Evolutionary conservation across 2,329 filamentous ascomycete genomes (phyloP).

Genomic region (Ceratocystis papillata): DNA sequence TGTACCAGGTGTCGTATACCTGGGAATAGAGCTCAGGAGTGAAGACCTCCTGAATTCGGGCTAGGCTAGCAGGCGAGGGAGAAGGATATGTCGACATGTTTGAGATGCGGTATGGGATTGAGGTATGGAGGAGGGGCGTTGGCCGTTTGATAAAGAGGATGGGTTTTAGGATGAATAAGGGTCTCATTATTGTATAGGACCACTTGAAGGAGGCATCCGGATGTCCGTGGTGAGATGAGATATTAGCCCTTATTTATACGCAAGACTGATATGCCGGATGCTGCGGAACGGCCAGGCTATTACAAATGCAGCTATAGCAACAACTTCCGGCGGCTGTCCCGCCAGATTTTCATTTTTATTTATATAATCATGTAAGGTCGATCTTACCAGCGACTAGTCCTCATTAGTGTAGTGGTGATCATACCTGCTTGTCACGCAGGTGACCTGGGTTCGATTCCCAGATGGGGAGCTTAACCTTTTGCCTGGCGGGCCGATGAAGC

Average conservation of each 20-base stretch:
- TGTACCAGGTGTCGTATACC: constrained; percentile 22
- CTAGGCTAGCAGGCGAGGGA: neutral
- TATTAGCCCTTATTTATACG: too few relatives aligned
- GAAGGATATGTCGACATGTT: constrained; percentile 5
- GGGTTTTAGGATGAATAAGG: neutral
- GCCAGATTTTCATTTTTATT: neutral
- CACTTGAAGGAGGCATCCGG: too few relatives aligned
- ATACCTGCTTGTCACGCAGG: constrained; percentile 24
- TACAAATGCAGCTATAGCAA: neutral
- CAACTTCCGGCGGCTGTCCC: too few relatives aligned
- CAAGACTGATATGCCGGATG: too few relatives aligned
- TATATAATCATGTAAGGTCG: neutral
- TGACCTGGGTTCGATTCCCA: constrained; percentile 24
- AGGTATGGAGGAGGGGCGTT: neutral
- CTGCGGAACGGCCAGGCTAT: neutral
- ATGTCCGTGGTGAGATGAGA: too few relatives aligned
- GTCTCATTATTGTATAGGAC: neutral
- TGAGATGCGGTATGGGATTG: neutral
- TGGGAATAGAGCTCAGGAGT: constrained; percentile 18
- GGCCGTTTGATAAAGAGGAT: neutral
- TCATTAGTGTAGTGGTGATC: constrained; percentile 24
- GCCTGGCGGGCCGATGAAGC: neutral
- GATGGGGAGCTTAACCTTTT: constrained; percentile 22
- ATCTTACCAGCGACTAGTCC: neutral
- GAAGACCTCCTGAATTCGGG: constrained; percentile 18